phyloP scores from a whole-genome alignment of 139 green algal species.

The Tetraselmis chui region DNA sequence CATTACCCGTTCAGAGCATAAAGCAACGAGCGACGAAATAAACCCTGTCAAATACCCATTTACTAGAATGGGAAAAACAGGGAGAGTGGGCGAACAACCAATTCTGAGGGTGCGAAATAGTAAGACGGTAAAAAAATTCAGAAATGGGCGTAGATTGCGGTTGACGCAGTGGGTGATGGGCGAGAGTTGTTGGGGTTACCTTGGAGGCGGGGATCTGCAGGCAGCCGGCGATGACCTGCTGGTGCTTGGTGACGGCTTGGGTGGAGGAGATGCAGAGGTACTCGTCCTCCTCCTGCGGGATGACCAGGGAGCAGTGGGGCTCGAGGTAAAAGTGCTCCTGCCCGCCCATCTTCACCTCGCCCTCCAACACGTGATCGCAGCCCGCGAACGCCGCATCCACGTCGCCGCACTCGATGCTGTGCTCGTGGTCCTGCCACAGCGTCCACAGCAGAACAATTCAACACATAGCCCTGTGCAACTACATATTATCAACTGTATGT shows the following conservation, averaged over 20 bases:
- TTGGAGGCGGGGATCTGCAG: slow-evolving; percentile 83
- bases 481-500: too few species aligned
- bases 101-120: not conserved
- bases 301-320: slow-evolving; percentile 68
- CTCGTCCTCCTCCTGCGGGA: slow-evolving; percentile 80
- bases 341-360: slow-evolving; percentile 61
- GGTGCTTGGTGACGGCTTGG: slow-evolving; percentile 80
- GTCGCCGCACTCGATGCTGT: slow-evolving; percentile 55
- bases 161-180: too few species aligned
- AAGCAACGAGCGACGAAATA: too few species aligned
- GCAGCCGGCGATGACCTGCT: slow-evolving; percentile 59
- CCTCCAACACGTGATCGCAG: slow-evolving; percentile 52
- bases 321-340: slow-evolving; percentile 99
- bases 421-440: slow-evolving; percentile 15
- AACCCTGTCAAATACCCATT: too few species aligned
- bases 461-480: too few species aligned
- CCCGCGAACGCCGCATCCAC: slow-evolving; percentile 55
- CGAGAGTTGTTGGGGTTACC: too few species aligned
- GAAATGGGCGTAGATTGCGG: too few species aligned
- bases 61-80: too few species aligned
- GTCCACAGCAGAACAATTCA: too few species aligned
- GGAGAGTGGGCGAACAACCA: too few species aligned
- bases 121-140: slow-evolving; percentile 9
- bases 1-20: too few species aligned
- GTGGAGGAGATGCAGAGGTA: slow-evolving; percentile 66